These are phyloP conservation scores for Raddia distichophylla DNA, from an alignment of 176 grass and related monocot genomes.

Conservation along the genomic window DNA sequence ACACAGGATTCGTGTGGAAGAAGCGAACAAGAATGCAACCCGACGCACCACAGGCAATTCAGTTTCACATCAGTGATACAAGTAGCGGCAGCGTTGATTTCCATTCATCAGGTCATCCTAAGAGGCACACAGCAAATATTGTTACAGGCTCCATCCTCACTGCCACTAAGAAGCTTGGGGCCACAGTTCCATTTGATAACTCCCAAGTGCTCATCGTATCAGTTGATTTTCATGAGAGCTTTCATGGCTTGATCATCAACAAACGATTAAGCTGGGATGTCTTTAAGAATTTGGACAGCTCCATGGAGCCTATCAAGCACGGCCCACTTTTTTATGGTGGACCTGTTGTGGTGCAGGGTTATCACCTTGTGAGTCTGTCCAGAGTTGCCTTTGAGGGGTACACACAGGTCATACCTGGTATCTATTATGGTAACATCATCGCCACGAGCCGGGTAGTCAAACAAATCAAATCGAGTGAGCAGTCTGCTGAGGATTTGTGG, in stretches of 20 bases:
- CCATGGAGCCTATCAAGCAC: slow-evolving; percentile 59
- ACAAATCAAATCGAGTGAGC: slow-evolving; percentile 56
- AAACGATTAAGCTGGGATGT: slow-evolving; percentile 71
- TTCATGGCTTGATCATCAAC: slow-evolving; percentile 87
- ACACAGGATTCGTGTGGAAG: slow-evolving; percentile 71
- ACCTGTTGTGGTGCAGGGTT: slow-evolving; percentile 65
- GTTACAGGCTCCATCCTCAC: slow-evolving; percentile 56
- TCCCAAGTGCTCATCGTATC: slow-evolving; percentile 70
- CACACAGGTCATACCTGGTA: slow-evolving; percentile 47
- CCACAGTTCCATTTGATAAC: slow-evolving; percentile 67
- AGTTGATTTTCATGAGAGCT: slow-evolving; percentile 58
- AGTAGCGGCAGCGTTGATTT: slow-evolving; percentile 14
- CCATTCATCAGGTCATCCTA: slow-evolving; percentile 20
- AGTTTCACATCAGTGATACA: slow-evolving; percentile 41
- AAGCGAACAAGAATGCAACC: slow-evolving; percentile 38
- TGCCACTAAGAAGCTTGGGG: slow-evolving; percentile 62
- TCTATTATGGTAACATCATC: slow-evolving; percentile 77
- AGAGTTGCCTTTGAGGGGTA: slow-evolving; percentile 62
- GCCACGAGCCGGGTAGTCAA: slow-evolving; percentile 50
- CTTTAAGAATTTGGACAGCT: slow-evolving; percentile 70
- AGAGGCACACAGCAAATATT: slow-evolving; percentile 30
- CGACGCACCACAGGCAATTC: slow-evolving; percentile 40
- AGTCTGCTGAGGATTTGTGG: slow-evolving; percentile 57
- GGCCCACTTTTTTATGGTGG: slow-evolving; percentile 80
- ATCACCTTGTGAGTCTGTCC: slow-evolving; percentile 78